These are phyloP conservation scores for Adansonia digitata DNA, from an alignment of 345 rosid species.

Conservation along the genomic window DNA sequence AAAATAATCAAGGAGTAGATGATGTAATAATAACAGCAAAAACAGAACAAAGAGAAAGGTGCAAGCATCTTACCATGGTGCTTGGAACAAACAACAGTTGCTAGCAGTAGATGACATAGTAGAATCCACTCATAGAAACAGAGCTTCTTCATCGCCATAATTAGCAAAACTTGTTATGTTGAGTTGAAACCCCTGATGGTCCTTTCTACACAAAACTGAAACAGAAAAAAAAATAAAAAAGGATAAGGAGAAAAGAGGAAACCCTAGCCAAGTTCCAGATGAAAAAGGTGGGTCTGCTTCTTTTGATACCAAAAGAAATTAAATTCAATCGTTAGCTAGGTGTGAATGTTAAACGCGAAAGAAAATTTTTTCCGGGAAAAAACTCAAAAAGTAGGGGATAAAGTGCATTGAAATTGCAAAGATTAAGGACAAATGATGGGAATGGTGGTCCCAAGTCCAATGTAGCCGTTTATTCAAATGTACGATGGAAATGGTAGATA, in stretches of 20 bases:
- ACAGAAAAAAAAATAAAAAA: too few relatives aligned
- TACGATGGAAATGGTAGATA: not conserved
- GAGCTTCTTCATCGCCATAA: slow-evolving; percentile 19
- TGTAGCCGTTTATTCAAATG: slow-evolving; percentile 23
- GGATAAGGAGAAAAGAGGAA: slow-evolving; percentile 1
- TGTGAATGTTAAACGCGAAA: slow-evolving; percentile 1
- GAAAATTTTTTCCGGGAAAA: slow-evolving; percentile 6
- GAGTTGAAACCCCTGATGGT: not conserved
- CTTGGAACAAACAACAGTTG: slow-evolving; percentile 47
- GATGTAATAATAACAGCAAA: too few relatives aligned
- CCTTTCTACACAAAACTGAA: not conserved
- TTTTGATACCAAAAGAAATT: not conserved
- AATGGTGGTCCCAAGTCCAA: slow-evolving; percentile 31
- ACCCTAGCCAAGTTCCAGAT: slow-evolving; percentile 18
- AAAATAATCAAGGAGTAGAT: not conserved
- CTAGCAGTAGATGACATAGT: slow-evolving; percentile 32
- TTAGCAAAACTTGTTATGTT: not conserved
- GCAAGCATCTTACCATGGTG: slow-evolving; percentile 39
- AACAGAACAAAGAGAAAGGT: not conserved
- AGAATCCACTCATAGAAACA: slow-evolving; percentile 25
- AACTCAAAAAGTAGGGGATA: not conserved
- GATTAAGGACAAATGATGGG: slow-evolving; percentile 21
- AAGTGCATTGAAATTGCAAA: slow-evolving; percentile 16
- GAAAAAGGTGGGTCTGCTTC: not conserved
- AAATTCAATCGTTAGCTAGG: not conserved